Evolutionary conservation across 139 green algal species (phyloP).

Genomic region (Tetraselmis striata): DNA sequence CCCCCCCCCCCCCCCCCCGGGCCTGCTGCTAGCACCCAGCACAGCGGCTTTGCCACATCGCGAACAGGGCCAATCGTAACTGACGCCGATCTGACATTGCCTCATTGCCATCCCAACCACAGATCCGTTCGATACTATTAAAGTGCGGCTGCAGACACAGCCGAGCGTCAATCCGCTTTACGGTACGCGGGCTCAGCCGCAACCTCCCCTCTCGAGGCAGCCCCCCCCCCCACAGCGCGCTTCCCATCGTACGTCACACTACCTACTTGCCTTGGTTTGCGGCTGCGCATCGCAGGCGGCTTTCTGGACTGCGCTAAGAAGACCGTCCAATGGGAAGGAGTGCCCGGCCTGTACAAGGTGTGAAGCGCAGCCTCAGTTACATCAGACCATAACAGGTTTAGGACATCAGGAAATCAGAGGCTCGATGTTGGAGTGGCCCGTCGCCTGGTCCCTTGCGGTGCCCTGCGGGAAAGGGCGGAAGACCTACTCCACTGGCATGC

Average conservation of each 20-base stretch:
- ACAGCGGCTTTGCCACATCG: neutral
- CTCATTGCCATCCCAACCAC: neutral
- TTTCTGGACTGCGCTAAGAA: slow-evolving; percentile 84
- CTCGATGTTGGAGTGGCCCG: too few relatives aligned
- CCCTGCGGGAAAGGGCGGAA: too few relatives aligned
- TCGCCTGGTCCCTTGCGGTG: too few relatives aligned
- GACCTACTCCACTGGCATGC: too few relatives aligned
- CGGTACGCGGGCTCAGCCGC: slow-evolving; percentile 37
- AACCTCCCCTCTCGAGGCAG: neutral
- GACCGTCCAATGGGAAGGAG: slow-evolving; percentile 84
- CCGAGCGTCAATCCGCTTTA: slow-evolving; percentile 81
- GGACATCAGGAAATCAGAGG: too few relatives aligned
- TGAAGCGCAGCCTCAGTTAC: neutral
- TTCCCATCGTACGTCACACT: too few relatives aligned
- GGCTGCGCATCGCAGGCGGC: slow-evolving; percentile 48
- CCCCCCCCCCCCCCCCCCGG: slow-evolving; percentile 59
- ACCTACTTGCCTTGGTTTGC: neutral
- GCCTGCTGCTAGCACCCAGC: neutral
- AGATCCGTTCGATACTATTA: slow-evolving; percentile 64
- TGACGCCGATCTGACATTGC: too few relatives aligned
- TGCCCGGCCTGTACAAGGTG: slow-evolving; percentile 86
- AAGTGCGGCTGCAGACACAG: slow-evolving; percentile 90
- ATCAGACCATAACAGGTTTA: too few relatives aligned
- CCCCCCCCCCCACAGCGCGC: too few relatives aligned
- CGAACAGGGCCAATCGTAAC: neutral